Base-by-base conservation (phyloP, 352 stramenopile species). In the Pythium scleroteichum region DNA sequence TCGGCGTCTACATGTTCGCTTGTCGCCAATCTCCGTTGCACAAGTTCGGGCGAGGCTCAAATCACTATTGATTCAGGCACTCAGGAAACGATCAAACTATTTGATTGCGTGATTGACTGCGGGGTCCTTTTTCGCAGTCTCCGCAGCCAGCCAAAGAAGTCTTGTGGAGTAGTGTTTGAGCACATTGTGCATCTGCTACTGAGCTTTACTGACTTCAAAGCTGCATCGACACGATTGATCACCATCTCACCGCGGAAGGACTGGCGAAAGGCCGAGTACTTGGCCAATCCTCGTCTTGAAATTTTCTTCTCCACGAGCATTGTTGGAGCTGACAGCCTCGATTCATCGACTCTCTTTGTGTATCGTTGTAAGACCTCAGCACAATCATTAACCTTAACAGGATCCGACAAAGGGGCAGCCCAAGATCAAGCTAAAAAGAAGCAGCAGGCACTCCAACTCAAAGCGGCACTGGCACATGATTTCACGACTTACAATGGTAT, bases 251-350 rank as follows among this genome's bases (percentile, higher is more conserved):
- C 73, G 19, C 68, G 78, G 22, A 90, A 87, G 54, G 78, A 84
- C 32, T 90, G 81, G 81, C 75, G 78, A 39, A 85, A 84, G 41
- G 71, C 76, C 46, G 77, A 86, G 24, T 90, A 75, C 35, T 41
- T 90, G 16, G 62, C 73, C 0, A 79, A 86, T 35, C 23, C 49
- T 4, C 26, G 22, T 20, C 63, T 71, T 27, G 19, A 5, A 1
- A 17, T 70, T 38, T 9, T 8, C 3, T 46, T 70, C 35, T 33
- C 55, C 0, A 60, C 26, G 14, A 55, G 29, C 1, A n/a, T 22
- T n/a, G 29, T 63, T 23, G 17, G 46, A 7, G 24, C 41, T 19
- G 51, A 60, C 23, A 17, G 14, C 0, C 9, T 17, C 1, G 32
- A 4, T 10, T 41, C 45, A 6, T 29, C 48, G 6, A 13, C 26